Conservation (phyloP, 2,329 filamentous ascomycete species). For the Orbilia quercus region DNA sequence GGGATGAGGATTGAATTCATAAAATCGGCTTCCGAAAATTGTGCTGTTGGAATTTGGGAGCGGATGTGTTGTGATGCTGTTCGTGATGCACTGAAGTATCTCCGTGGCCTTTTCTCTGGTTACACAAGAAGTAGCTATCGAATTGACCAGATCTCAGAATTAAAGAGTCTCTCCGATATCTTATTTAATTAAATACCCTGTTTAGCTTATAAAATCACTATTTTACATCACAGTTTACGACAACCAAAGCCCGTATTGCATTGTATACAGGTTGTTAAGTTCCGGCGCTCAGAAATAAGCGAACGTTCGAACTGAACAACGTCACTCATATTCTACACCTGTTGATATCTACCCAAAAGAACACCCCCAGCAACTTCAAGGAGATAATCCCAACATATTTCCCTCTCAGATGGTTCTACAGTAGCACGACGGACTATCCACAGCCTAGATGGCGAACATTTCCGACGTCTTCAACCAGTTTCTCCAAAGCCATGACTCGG, state of each 20-base stretch:
- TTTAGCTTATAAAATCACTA: too few relatives aligned
- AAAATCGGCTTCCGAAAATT: neutral
- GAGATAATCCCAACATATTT: neutral
- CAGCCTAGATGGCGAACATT: constrained; percentile 55
- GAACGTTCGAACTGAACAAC: constrained; percentile 56
- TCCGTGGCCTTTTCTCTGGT: too few relatives aligned
- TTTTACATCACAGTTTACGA: neutral
- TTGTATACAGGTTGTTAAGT: too few relatives aligned
- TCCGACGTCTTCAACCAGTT: constrained; percentile 50
- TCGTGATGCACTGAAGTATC: neutral
- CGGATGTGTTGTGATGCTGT: constrained; percentile 21
- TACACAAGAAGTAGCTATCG: too few relatives aligned
- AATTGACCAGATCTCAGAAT: too few relatives aligned
- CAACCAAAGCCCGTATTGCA: too few relatives aligned
- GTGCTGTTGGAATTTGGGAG: constrained; percentile 38
- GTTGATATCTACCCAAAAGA: neutral
- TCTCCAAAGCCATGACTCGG: constrained; percentile 48
- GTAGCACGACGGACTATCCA: constrained; percentile 35
- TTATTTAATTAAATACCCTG: too few relatives aligned
- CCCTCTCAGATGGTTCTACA: constrained; percentile 43
- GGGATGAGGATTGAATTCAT: neutral
- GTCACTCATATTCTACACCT: constrained; percentile 30
- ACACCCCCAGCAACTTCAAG: constrained; percentile 2
- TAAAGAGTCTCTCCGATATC: too few relatives aligned
- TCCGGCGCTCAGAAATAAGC: constrained; percentile 25